These are phyloP conservation scores for Yamadazyma membranifaciens DNA, from an alignment of 1,139 yeast genomes.

Conservation along the genomic window DNA sequence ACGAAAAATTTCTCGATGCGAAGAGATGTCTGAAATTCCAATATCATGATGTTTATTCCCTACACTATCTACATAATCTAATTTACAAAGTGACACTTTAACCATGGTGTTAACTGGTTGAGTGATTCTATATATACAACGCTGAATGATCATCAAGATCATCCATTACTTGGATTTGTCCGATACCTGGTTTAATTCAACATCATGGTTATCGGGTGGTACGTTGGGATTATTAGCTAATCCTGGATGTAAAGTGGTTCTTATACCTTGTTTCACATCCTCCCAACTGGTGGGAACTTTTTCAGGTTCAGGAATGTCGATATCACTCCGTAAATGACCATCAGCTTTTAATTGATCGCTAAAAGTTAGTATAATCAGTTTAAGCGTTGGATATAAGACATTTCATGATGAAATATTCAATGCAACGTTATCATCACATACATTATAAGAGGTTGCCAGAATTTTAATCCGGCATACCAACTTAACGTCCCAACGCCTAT, in stretches of 20 bases:
- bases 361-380: conserved; percentile 12
- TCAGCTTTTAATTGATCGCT: conserved; percentile 70
- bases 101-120: too few relatives aligned
- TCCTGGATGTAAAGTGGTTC: conserved; percentile 22
- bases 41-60: background rate
- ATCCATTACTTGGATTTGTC: background rate
- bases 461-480: conserved; percentile 57
- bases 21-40: background rate
- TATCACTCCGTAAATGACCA: conserved; percentile 61
- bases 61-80: too few relatives aligned
- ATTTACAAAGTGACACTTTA: background rate
- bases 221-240: conserved; percentile 6
- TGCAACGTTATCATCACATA: conserved; percentile 29
- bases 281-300: conserved; percentile 39
- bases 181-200: background rate
- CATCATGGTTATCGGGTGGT: background rate
- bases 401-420: background rate
- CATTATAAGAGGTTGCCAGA: conserved; percentile 75
- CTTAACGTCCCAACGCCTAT: conserved; percentile 36
- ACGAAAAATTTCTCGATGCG: conserved; percentile 9
- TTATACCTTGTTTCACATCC: conserved; percentile 32
- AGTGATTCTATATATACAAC: too few relatives aligned
- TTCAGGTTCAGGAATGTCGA: conserved; percentile 47
- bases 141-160: too few relatives aligned
- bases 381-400: too few relatives aligned